phyloP scores from a whole-genome alignment of 257 asterid genomes.

The Vinca minor region DNA sequence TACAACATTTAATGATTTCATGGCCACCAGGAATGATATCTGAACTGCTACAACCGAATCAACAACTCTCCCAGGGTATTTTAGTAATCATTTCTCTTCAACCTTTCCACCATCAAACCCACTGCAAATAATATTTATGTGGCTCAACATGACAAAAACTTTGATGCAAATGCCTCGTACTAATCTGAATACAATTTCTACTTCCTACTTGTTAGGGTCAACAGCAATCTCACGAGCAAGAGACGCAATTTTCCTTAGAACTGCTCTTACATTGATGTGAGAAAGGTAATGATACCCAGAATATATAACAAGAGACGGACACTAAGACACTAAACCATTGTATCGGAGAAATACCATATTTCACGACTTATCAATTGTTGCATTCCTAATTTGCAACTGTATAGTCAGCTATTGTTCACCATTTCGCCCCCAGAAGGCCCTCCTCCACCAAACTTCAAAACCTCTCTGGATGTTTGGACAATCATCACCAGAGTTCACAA shows the following conservation, averaged over 20 bases:
- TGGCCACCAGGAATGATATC: too few species aligned
- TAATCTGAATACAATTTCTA: too few species aligned
- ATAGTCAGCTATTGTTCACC: conserved; percentile 44
- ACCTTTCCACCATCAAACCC: too few species aligned
- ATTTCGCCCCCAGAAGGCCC: conserved; percentile 72
- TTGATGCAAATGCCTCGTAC: too few species aligned
- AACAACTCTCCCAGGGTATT: too few species aligned
- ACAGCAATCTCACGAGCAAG: neutral
- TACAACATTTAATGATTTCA: too few species aligned
- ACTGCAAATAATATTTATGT: too few species aligned
- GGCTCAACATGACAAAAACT: too few species aligned
- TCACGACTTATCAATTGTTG: conserved; percentile 43
- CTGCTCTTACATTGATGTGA: neutral
- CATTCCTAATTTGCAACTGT: conserved; percentile 46
- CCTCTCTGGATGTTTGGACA: conserved; percentile 93
- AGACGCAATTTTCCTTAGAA: neutral
- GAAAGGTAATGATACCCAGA: neutral
- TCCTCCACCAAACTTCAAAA: conserved; percentile 95
- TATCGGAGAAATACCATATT: neutral
- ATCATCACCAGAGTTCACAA: conserved; percentile 70
- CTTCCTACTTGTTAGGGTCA: too few species aligned
- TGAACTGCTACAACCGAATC: too few species aligned
- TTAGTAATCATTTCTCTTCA: too few species aligned
- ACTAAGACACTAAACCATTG: neutral
- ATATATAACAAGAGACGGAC: conserved; percentile 5